phyloP scores from a whole-genome alignment of 768 basidiomycete species.

The Mrakia frigida region DNA sequence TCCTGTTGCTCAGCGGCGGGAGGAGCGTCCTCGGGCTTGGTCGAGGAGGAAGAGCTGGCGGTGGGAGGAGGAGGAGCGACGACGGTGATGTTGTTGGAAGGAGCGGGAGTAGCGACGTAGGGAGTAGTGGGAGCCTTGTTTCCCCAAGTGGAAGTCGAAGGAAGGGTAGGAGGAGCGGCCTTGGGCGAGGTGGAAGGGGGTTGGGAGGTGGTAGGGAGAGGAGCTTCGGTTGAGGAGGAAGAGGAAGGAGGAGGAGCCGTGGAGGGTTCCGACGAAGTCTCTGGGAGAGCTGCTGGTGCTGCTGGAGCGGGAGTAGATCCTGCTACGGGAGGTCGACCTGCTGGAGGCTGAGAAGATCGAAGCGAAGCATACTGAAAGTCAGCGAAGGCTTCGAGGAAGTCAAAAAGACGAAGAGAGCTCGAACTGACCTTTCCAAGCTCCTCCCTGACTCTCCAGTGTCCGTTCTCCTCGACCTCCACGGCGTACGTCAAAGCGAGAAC shows the following conservation, averaged over 20 bases:
- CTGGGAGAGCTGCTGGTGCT: background rate
- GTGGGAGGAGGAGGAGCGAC: background rate
- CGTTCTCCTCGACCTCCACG: conserved; percentile 55
- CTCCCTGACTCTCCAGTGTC: conserved; percentile 39
- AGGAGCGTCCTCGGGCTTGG: conserved; percentile 17
- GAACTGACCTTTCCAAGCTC: conserved; percentile 37
- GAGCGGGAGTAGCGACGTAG: conserved; percentile 2
- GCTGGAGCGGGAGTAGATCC: conserved; percentile 2
- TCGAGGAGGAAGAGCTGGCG: background rate
- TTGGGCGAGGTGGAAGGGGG: conserved; percentile 15
- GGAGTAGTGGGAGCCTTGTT: conserved; percentile 5
- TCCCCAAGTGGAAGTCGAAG: conserved; percentile 20
- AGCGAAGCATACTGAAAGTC: background rate
- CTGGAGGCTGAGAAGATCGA: conserved; percentile 23
- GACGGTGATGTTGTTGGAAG: background rate
- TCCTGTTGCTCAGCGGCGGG: conserved; percentile 25
- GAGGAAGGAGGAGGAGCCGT: background rate
- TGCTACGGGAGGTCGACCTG: conserved; percentile 22
- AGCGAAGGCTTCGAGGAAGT: background rate
- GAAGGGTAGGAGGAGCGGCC: conserved; percentile 16
- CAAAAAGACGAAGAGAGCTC: background rate
- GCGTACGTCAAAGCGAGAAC: conserved; percentile 82
- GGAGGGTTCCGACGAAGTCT: background rate
- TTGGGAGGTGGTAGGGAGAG: background rate
- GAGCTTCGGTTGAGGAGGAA: background rate